Percentiles rank a stretch among this genome's conserved stretches.
phyloP scores from a whole-genome alignment of 352 stramenopile genomes.

The Phytopythium boreale region DNA sequence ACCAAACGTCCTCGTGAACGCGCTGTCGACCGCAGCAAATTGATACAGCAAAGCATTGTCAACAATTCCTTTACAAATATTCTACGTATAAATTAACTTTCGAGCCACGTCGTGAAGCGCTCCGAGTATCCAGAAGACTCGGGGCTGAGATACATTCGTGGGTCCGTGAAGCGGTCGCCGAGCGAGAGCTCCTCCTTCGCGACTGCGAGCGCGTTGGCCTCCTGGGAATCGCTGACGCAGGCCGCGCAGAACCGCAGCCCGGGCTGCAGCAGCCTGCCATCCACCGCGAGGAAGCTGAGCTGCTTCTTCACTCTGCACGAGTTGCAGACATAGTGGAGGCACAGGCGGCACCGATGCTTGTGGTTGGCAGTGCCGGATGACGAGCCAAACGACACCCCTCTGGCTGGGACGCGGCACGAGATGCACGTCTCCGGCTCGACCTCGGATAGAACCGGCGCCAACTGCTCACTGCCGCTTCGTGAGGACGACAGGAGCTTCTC shows the following conservation, averaged over 20 bases:
- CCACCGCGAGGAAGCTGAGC: constrained; percentile 22
- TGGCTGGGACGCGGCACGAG: constrained; percentile 9
- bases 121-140: not conserved
- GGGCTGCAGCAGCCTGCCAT: constrained; percentile 16
- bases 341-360: constrained; percentile 27
- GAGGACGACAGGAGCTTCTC: not conserved
- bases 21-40: not conserved
- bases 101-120: not conserved
- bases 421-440: constrained; percentile 19
- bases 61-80: no score
- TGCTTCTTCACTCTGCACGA: constrained; percentile 24
- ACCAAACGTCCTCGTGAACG: no score
- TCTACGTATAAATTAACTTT: not conserved
- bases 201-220: constrained; percentile 18
- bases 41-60: not conserved
- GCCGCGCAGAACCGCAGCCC: constrained; percentile 23
- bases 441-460: constrained; percentile 10
- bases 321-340: constrained; percentile 27
- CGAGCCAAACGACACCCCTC: not conserved
- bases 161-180: constrained; percentile 12
- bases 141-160: constrained; percentile 6
- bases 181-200: constrained; percentile 22
- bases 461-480: constrained; percentile 1
- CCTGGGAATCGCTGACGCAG: constrained; percentile 19
- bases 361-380: constrained; percentile 2